Percentiles rank a stretch among this genome's conserved stretches.
phyloP scores from a whole-genome alignment of 75 land plant species.

The Pinus albicaulis region DNA sequence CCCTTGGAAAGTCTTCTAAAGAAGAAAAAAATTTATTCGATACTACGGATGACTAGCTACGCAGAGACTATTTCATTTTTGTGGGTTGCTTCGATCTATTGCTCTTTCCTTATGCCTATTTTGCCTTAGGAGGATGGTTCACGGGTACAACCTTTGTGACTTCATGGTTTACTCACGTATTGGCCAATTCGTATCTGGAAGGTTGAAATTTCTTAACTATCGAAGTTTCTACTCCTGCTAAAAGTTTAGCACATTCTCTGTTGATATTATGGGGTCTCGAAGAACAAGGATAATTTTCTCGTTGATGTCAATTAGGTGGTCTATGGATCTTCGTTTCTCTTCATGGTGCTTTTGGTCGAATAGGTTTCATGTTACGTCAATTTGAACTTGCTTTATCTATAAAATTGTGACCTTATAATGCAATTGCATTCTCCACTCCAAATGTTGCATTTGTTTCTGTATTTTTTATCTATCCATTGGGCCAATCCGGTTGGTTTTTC shows the following conservation, averaged over 20 bases:
- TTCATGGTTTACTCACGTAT: too few species aligned
- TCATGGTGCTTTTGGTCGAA: constrained; percentile 12
- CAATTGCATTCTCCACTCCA: neutral
- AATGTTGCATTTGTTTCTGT: constrained; percentile 5
- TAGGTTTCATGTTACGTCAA: constrained; percentile 16
- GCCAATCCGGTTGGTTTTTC: constrained; percentile 21
- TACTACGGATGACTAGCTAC: constrained; percentile 13
- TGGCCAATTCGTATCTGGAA: too few species aligned
- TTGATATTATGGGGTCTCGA: too few species aligned
- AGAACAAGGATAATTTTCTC: too few species aligned
- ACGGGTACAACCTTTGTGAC: neutral
- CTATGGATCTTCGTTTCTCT: constrained; percentile 16
- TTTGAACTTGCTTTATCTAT: constrained; percentile 14
- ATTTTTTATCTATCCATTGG: constrained; percentile 8
- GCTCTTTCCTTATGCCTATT: neutral
- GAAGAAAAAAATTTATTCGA: constrained; percentile 18
- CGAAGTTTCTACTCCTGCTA: too few species aligned
- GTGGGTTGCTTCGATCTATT: constrained; percentile 14
- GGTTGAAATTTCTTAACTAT: too few species aligned
- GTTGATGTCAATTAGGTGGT: too few species aligned
- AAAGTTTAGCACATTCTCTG: too few species aligned
- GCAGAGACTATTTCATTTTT: constrained; percentile 15
- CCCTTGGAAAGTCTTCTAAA: constrained; percentile 21
- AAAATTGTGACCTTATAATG: constrained; percentile 12
- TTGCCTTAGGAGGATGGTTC: neutral